These are phyloP conservation scores for Euptelea pleiosperma DNA, from an alignment of 164 flowering plant species.

Conservation along the genomic window DNA sequence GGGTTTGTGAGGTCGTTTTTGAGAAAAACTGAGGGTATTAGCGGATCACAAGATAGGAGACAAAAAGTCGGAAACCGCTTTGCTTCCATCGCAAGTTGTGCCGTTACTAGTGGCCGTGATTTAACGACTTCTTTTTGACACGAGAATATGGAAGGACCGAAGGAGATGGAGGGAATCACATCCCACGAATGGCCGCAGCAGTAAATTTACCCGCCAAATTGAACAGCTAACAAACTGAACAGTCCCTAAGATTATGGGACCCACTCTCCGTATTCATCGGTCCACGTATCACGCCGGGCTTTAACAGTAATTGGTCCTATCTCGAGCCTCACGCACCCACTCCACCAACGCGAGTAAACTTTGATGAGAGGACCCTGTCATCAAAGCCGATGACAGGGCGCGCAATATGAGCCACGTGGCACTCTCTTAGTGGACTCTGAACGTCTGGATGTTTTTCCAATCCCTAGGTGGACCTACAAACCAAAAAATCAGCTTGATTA, in stretches of 20 bases:
- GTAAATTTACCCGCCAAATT: constrained; percentile 2
- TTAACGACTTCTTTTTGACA: constrained; percentile 2
- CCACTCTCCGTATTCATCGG: constrained; percentile 47
- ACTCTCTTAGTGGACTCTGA: too few species aligned
- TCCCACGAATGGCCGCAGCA: too few species aligned
- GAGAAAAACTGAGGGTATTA: neutral
- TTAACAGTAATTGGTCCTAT: constrained; percentile 35
- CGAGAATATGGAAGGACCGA: too few species aligned
- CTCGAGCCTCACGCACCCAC: constrained; percentile 21
- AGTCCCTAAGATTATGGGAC: constrained; percentile 24
- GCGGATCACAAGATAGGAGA: neutral
- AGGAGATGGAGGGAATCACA: too few species aligned
- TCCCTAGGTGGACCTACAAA: too few species aligned
- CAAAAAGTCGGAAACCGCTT: constrained; percentile 11
- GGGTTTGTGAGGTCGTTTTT: too few species aligned
- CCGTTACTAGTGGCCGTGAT: constrained; percentile 16
- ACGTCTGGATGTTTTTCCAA: too few species aligned
- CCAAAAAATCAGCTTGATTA: too few species aligned
- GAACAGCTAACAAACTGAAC: too few species aligned
- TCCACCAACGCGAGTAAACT: constrained; percentile 2
- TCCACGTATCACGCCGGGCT: constrained; percentile 54
- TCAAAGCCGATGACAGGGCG: neutral
- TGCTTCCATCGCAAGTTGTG: constrained; percentile 27
- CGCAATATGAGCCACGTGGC: neutral
- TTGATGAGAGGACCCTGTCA: too few species aligned